These are phyloP conservation scores for Phoma sp. DNA, from an alignment of 2,329 filamentous ascomycete species.

Conservation along the genomic window DNA sequence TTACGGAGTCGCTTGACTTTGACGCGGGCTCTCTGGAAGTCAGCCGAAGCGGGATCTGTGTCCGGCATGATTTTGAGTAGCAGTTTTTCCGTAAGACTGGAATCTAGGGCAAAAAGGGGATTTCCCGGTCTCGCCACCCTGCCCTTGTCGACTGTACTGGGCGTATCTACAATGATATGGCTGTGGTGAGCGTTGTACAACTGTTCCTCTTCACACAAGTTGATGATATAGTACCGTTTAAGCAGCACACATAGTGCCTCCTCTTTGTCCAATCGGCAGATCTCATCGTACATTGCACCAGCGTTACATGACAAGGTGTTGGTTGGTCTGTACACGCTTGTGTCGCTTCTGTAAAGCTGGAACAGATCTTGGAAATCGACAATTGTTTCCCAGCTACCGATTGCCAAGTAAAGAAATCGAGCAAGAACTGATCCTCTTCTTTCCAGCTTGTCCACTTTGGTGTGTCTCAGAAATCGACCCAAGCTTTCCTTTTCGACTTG, in stretches of 20 bases:
- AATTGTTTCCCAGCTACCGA: constrained; percentile 11
- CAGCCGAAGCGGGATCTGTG: not conserved
- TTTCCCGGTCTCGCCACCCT: not conserved
- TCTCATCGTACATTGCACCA: not conserved
- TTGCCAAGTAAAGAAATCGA: constrained; percentile 6
- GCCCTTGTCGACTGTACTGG: not conserved
- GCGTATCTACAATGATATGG: not conserved
- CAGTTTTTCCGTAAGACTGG: not conserved
- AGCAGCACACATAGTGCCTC: not conserved
- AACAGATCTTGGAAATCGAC: constrained; percentile 4
- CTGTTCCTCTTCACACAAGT: not conserved
- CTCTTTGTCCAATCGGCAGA: constrained; percentile 1
- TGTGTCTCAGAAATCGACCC: too few relatives aligned
- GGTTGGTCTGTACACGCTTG: not conserved
- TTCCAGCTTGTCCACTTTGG: not conserved
- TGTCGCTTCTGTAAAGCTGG: not conserved
- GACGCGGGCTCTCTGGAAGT: not conserved
- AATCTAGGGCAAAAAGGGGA: not conserved
- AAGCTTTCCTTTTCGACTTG: too few relatives aligned
- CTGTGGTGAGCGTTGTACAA: not conserved
- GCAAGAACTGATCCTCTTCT: not conserved
- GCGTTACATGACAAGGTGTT: not conserved
- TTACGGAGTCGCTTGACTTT: constrained; percentile 7
- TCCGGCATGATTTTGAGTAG: not conserved
- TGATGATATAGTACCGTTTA: not conserved